phyloP scores from a whole-genome alignment of 441 rosid species.

The Adansonia madagascariensis region DNA sequence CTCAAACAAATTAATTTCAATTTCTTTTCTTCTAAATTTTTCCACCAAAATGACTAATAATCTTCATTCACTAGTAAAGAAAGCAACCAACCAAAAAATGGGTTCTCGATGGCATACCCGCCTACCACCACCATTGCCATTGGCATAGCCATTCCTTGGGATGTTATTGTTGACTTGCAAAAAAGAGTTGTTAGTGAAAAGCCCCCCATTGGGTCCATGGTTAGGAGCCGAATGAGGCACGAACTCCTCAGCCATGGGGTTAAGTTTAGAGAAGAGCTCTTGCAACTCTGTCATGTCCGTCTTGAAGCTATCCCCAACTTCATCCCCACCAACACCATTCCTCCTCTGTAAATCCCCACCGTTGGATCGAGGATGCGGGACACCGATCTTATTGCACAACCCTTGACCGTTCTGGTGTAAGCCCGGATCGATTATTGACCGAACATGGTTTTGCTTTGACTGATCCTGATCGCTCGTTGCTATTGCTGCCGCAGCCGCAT shows the following conservation, averaged over 20 bases:
- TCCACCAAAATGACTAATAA: slow-evolving; percentile 14
- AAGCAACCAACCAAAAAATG: slow-evolving; percentile 8
- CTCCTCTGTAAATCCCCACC: slow-evolving; percentile 35
- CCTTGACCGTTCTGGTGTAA: slow-evolving; percentile 39
- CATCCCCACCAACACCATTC: slow-evolving; percentile 32
- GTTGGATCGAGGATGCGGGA: slow-evolving; percentile 38
- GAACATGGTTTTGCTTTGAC: slow-evolving; percentile 35
- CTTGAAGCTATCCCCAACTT: slow-evolving; percentile 40
- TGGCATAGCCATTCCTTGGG: slow-evolving; percentile 37
- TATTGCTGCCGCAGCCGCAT: slow-evolving; percentile 35
- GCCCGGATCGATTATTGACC: slow-evolving; percentile 42
- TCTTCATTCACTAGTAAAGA: background rate
- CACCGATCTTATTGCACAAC: slow-evolving; percentile 37
- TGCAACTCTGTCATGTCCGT: slow-evolving; percentile 76
- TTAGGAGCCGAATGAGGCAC: slow-evolving; percentile 72
- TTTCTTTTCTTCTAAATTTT: background rate
- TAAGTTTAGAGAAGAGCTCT: slow-evolving; percentile 86
- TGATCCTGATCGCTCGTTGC: slow-evolving; percentile 53
- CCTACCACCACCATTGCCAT: slow-evolving; percentile 46
- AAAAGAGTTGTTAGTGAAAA: slow-evolving; percentile 41
- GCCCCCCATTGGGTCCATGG: slow-evolving; percentile 40
- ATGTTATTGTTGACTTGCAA: slow-evolving; percentile 27
- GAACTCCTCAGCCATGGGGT: slow-evolving; percentile 91
- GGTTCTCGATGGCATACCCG: slow-evolving; percentile 46
- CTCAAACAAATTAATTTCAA: background rate